Percentiles rank a stretch among this genome's conserved stretches.
These are phyloP conservation scores for Strobilomyces echinocephalus DNA, from an alignment of 768 basidiomycete genomes.

Conservation along the genomic window DNA sequence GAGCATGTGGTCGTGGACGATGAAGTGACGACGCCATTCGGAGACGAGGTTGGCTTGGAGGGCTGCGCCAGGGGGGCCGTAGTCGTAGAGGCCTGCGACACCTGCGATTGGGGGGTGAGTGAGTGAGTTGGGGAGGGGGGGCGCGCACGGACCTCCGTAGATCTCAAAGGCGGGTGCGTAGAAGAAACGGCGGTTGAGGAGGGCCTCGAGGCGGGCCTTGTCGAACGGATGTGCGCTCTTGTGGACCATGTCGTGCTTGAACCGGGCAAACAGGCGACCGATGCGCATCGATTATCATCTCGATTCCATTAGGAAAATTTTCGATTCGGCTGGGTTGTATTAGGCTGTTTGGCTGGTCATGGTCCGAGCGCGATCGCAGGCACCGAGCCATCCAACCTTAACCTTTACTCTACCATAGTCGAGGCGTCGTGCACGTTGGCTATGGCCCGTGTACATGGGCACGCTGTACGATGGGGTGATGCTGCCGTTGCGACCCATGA, in stretches of 20 bases:
- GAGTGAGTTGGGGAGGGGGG: not conserved
- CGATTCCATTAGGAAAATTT: not conserved
- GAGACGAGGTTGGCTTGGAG: slow-evolving; percentile 95
- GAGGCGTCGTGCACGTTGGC: no score
- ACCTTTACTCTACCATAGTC: no score
- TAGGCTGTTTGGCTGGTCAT: not conserved
- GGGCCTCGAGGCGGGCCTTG: slow-evolving; percentile 76
- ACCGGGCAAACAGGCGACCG: not conserved
- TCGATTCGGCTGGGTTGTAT: no score
- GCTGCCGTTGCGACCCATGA: no score
- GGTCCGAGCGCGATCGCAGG: no score
- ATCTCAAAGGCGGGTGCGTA: slow-evolving; percentile 98
- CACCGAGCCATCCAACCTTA: no score
- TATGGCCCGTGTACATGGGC: no score
- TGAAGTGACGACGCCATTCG: slow-evolving; percentile 97
- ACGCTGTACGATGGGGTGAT: no score
- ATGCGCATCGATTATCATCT: slow-evolving; percentile 20
- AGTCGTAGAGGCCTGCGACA: slow-evolving; percentile 96
- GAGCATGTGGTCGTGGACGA: slow-evolving; percentile 97
- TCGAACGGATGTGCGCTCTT: slow-evolving; percentile 85
- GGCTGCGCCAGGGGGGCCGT: slow-evolving; percentile 93
- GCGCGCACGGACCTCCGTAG: slow-evolving; percentile 71
- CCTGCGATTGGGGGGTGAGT: slow-evolving; percentile 38
- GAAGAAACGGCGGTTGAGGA: slow-evolving; percentile 91
- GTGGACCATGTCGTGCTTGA: slow-evolving; percentile 47